Base-by-base conservation (phyloP, 164 flowering plant genomes). In the Echeveria elegans region DNA sequence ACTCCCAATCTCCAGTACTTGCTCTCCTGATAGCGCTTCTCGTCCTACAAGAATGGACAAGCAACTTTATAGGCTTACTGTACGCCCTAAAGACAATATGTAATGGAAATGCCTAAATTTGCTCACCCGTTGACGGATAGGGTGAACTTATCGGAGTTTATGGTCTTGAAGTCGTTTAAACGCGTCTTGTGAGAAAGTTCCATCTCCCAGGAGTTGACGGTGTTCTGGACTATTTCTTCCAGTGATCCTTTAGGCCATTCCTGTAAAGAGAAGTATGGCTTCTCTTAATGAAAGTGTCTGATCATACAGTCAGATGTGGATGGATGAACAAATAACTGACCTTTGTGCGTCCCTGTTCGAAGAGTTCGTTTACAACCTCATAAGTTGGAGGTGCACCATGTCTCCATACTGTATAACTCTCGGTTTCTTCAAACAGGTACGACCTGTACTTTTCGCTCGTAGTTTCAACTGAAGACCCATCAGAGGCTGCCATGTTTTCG, bases 131-230 rank as follows among this genome's bases (percentile, higher is more conserved):
- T 92, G 34, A 92, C 89, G 21, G 81, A 66, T 47, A 92, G 82
- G 81, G 79, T 83, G 81, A 92, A 92, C 68, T 88, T 88, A 0
- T 87, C 86, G 2, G 92, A 94, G 63, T 85, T 85, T 23, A 92
- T 81, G 63, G 86, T 77, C 76, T 78, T 85, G 80, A 88, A 85
- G 68, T 92, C 98, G 48, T 83, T 78, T 6, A 90, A 69, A 19
- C 82, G 80, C 43, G 79, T 78, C 73, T 92, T 92, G 85, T 92
- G 96, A 8, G 89, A 85, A 37, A 92, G 78, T 78, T 89, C 98
- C 98, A 92, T 89, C 72, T 89, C 96, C 95, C 93, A 92, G 71
- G 96, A 74, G 77, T 92, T 92, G 4, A 92, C 66, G 30, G 92
- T 88, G 69, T 92, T 88, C 61, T 92, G 95, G 4, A 92, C 92